These are phyloP conservation scores for Leishmania arabica DNA, from an alignment of 208 protist species.

Conservation along the genomic window DNA sequence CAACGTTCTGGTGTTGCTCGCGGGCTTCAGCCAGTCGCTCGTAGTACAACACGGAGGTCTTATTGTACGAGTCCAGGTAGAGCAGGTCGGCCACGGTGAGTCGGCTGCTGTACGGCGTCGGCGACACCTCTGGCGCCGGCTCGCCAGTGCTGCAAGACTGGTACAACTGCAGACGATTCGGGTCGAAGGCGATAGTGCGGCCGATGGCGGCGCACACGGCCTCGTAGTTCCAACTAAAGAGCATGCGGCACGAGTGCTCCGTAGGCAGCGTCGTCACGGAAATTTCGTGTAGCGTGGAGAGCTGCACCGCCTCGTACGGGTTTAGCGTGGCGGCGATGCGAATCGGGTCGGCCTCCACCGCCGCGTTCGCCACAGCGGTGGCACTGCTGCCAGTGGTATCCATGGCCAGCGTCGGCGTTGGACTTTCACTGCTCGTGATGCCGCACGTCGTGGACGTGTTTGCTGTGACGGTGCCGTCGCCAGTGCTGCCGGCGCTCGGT, in stretches of 20 bases:
- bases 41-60: constrained; percentile 39
- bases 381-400: not conserved
- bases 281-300: constrained; percentile 30
- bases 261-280: constrained; percentile 21
- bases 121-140: constrained; percentile 19
- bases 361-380: not conserved
- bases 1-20: constrained; percentile 21
- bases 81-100: constrained; percentile 40
- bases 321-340: constrained; percentile 37
- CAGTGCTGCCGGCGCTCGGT: not conserved
- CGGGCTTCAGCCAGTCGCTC: constrained; percentile 41
- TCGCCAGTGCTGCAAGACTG: constrained; percentile 27
- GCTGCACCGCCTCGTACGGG: constrained; percentile 42
- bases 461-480: not conserved
- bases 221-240: constrained; percentile 49
- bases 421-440: not conserved
- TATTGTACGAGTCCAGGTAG: constrained; percentile 30
- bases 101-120: constrained; percentile 9
- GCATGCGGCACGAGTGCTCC: constrained; percentile 37
- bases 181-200: constrained; percentile 31
- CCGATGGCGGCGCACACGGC: constrained; percentile 55
- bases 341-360: constrained; percentile 12
- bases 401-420: not conserved
- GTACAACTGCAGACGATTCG: constrained; percentile 65
- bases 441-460: not conserved